Evolutionary conservation across 495 filamentous ascomycete species (phyloP), one percentile per base, ranked within the genome.

Genomic region (Penicillium desertorum): DNA sequence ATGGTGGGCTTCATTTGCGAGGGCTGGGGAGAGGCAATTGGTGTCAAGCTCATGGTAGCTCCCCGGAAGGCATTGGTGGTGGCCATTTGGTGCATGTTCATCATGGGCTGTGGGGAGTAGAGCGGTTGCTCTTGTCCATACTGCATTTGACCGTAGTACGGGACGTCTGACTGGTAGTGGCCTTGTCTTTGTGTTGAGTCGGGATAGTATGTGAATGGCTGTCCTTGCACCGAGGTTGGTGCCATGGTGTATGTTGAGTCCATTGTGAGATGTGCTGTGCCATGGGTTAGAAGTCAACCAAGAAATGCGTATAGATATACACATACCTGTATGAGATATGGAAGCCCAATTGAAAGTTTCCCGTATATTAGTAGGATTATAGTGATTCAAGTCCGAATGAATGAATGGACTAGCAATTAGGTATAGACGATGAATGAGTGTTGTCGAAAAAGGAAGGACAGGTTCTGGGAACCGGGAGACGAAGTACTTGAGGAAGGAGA

Each of bases 171-270:
- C 48, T 90, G 91, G 79, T 91, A 96, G 68, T 90, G 88, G 30
- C 88, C 86, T 68, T 93, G 89, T 64, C 91, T 83, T 70, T 96
- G 88, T 45, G 86, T 25, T 25, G 23, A 82, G 53, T 93, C 90
- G 56, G 84, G 87, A 76, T 96, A 98, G 80, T 93, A 96, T 84
- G 89, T 92, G 81, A 95, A 97, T 17, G 88, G 81, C 67, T 90
- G 89, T 44, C 85, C 88, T 79, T 88, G 88, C 67, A 80, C 57
- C 79, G 64, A 62, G 22, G 66, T 48, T 65, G 71, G 64, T 71
- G 66, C 64, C 60, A 83, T 73, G 54, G 76, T 68, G 67, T 86
- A 86, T 67, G 79, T 74, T 61, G 76, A 71, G 65, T 84, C 83
- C 83, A 86, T 86, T 66, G 25, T 43, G 12, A 19, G 70, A 72